Evolutionary conservation across 176 grass and related monocot species (phyloP), one percentile per base, ranked within the genome.

Genomic region (Juncus inflexus): DNA sequence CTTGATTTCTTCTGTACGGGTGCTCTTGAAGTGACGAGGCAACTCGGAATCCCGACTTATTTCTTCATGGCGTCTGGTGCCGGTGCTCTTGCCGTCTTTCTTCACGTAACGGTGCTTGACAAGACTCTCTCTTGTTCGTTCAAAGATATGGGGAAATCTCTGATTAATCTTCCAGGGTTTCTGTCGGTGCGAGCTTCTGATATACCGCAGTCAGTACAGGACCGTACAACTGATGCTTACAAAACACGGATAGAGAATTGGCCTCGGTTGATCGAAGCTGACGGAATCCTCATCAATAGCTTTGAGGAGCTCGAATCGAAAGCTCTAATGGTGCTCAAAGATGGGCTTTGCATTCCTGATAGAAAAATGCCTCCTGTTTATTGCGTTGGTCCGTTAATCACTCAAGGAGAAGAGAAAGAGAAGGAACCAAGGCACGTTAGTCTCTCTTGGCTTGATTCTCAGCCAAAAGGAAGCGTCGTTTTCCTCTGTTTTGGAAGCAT

Each of bases 401-500:
- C 61, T 58, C 60, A 60, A n/a, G 72, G 79, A 69, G 4, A 35
- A 16, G 12, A n/a, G 10, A 55, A 11, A 7, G 70, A 76, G 76
- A 28, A 28, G 9, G 43, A 47, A 47, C 72, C 58, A 52, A 75
- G 73, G 74, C 74, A 87, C 65, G 69, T 45, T 6, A 89, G 82
- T 65, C 71, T 89, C 78, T 37, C n/a, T 9, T 95, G 85, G 90
- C 77, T 95, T 42, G 82, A 89, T 78, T 7, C 0, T 12, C 90
- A 89, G 55, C 85, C 79, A 0, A 56, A 45, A n/a, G 60, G 51
- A 35, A 89, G 85, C 54, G 85, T 89, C n/a, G 86, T 86, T 62
- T 95, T 95, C 85, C 86, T 95, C 60, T 89, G 82, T 79, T 95
- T 95, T 61, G 90, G 90, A 0, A 95, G 85, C 77, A 6, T 40